Evolutionary conservation across 192 early-diverging fungal genomes (phyloP).

Genomic region (Rhizophagus sp.): DNA sequence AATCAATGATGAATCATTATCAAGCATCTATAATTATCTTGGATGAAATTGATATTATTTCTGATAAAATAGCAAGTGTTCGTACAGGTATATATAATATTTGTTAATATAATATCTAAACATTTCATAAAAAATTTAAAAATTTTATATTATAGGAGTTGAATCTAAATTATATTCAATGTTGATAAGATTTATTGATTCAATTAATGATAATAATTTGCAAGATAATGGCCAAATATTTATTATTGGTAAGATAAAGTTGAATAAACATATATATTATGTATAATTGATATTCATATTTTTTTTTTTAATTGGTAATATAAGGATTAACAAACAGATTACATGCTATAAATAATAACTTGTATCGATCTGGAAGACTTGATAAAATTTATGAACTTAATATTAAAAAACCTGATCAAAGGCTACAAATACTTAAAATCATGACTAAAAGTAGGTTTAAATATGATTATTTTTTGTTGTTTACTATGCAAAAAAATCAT

Average conservation of each 20-base stretch:
- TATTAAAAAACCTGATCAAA: slow-evolving; percentile 48
- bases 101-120: not conserved
- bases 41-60: slow-evolving; percentile 60
- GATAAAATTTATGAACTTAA: slow-evolving; percentile 49
- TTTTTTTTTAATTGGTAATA: not conserved
- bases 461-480: no score
- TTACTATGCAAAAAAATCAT: no score
- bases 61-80: slow-evolving; percentile 31
- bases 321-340: slow-evolving; percentile 54
- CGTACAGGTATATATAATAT: slow-evolving; percentile 32
- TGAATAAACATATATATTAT: no score
- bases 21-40: slow-evolving; percentile 51
- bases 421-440: slow-evolving; percentile 41
- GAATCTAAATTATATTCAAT: slow-evolving; percentile 47
- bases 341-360: slow-evolving; percentile 48
- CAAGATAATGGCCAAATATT: slow-evolving; percentile 36
- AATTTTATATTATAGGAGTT: slow-evolving; percentile 33
- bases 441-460: slow-evolving; percentile 42
- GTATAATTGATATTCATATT: not conserved
- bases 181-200: slow-evolving; percentile 44
- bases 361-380: slow-evolving; percentile 63
- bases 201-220: slow-evolving; percentile 33
- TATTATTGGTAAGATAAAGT: slow-evolving; percentile 45
- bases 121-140: no score
- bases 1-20: slow-evolving; percentile 26